Evolutionary conservation across 176 grass and related monocot species (phyloP).

Genomic region (Ampelocalamus luodianensis): DNA sequence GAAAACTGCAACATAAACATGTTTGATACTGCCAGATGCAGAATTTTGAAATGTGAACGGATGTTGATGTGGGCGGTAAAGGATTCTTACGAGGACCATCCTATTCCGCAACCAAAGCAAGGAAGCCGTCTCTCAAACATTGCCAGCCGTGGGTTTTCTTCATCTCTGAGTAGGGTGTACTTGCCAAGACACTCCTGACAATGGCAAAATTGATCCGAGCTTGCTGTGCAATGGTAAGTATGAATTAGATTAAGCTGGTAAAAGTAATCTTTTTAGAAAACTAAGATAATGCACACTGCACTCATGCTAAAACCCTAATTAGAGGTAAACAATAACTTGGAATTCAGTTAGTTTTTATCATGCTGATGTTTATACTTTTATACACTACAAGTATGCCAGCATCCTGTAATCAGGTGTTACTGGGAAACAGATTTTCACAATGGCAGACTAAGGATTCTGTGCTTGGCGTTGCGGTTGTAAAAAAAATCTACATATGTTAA

Average conservation of each 20-base stretch:
- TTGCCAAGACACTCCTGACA: slow-evolving; percentile 69
- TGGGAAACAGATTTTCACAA: neutral
- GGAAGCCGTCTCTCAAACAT: slow-evolving; percentile 86
- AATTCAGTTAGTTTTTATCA: neutral
- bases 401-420: neutral
- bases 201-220: slow-evolving; percentile 54
- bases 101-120: slow-evolving; percentile 92
- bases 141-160: slow-evolving; percentile 79
- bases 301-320: neutral
- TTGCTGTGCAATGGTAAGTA: slow-evolving; percentile 34
- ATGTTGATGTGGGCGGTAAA: slow-evolving; percentile 7
- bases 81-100: slow-evolving; percentile 88
- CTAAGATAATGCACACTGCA: neutral
- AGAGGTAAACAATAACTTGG: neutral
- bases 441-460: neutral
- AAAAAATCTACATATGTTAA: neutral
- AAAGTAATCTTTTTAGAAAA: slow-evolving; percentile 13
- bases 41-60: slow-evolving; percentile 14
- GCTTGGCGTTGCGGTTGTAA: neutral
- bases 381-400: neutral
- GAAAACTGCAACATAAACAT: slow-evolving; percentile 68
- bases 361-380: neutral
- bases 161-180: slow-evolving; percentile 74
- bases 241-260: slow-evolving; percentile 20
- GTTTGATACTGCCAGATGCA: slow-evolving; percentile 21